phyloP scores from a whole-genome alignment of 2,329 filamentous ascomycete genomes.

The Dendrostoma leiphaemia region DNA sequence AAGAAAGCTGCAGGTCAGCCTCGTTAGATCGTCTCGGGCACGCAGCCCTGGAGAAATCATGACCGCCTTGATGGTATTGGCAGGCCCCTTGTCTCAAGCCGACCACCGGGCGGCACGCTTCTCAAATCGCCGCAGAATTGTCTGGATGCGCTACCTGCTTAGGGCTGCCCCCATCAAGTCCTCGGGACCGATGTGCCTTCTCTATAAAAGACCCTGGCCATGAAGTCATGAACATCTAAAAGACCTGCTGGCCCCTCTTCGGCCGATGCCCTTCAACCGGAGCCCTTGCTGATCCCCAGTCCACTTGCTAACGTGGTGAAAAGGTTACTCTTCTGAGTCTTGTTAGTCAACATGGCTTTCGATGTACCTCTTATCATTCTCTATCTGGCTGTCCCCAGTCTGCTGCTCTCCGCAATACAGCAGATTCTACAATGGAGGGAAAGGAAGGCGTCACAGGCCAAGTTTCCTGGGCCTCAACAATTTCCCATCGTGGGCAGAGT shows the following conservation, averaged over 20 bases:
- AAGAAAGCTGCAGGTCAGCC: background rate
- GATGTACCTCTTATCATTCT: constrained; percentile 34
- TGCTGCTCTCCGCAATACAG: constrained; percentile 40
- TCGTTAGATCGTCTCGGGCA: background rate
- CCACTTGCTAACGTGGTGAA: background rate
- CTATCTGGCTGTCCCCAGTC: constrained; percentile 44
- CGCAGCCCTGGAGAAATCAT: background rate
- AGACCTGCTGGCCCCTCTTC: background rate
- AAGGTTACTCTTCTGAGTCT: background rate
- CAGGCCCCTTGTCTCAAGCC: background rate
- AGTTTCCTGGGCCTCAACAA: constrained; percentile 45
- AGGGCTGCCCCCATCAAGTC: background rate
- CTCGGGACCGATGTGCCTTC: constrained; percentile 1
- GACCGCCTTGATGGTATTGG: background rate
- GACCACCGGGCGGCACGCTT: background rate
- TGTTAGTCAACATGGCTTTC: constrained; percentile 34
- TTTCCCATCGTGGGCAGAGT: constrained; percentile 47
- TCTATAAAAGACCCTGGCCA: background rate
- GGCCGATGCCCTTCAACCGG: background rate
- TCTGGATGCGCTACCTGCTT: background rate
- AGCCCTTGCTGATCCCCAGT: background rate
- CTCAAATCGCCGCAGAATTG: background rate
- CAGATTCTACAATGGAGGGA: constrained; percentile 36
- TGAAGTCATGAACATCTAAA: background rate
- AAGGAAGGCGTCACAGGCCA: constrained; percentile 23